phyloP scores from a whole-genome alignment of 75 land plant species.

The Ceratopteris richardii region DNA sequence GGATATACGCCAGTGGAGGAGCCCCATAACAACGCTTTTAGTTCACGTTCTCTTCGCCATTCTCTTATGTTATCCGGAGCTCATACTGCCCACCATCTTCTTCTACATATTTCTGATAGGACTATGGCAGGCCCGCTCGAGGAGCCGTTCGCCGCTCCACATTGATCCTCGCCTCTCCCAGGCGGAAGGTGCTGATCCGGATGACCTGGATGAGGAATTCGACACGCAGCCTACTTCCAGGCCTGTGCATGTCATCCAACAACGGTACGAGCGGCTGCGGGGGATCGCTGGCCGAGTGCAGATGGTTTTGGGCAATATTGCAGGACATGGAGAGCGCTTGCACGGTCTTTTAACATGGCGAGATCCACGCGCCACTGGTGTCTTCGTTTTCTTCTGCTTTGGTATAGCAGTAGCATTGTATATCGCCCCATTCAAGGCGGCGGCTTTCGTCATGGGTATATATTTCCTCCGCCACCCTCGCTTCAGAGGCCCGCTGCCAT shows the following conservation, averaged over 20 bases:
- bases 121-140: constrained; percentile 9
- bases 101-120: constrained; percentile 16
- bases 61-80: constrained; percentile 18
- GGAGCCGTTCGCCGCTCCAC: constrained; percentile 9
- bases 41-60: constrained; percentile 8
- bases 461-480: constrained; percentile 53
- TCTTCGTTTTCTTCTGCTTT: constrained; percentile 45
- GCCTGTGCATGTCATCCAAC: constrained; percentile 30
- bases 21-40: constrained; percentile 10
- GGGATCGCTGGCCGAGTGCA: constrained; percentile 60
- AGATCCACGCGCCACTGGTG: constrained; percentile 61
- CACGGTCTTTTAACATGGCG: constrained; percentile 60
- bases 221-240: constrained; percentile 12
- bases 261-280: constrained; percentile 65
- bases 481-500: constrained; percentile 44
- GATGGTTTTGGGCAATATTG: constrained; percentile 51
- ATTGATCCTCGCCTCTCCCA: constrained; percentile 13
- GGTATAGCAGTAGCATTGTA: constrained; percentile 41
- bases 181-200: constrained; percentile 8
- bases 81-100: constrained; percentile 14
- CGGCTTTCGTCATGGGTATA: constrained; percentile 37
- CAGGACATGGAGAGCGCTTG: constrained; percentile 61
- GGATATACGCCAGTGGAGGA: constrained; percentile 10
- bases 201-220: constrained; percentile 18
- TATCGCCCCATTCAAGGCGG: constrained; percentile 42